phyloP scores from a whole-genome alignment of 1,284 basidiomycete species.

The Coriolopsis trogii region DNA sequence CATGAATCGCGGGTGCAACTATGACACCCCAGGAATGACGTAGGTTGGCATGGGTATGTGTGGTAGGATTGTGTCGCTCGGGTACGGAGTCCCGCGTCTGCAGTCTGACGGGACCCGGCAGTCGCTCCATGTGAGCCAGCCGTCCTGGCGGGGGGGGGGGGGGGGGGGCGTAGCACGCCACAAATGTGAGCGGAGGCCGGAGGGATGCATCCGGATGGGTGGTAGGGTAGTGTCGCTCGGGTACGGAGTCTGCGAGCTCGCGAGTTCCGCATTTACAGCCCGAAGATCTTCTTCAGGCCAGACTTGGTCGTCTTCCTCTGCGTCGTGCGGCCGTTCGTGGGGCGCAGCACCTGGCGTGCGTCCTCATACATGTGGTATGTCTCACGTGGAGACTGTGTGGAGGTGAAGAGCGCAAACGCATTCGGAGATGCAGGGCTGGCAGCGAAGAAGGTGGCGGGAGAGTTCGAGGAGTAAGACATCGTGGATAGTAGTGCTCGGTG shows the following conservation, averaged over 20 bases:
- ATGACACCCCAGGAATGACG: neutral
- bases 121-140: no score
- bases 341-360: conserved; percentile 23
- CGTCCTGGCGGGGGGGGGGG: no score
- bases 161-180: no score
- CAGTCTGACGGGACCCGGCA: no score
- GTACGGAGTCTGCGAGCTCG: neutral
- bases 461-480: conserved; percentile 24
- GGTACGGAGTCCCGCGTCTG: neutral
- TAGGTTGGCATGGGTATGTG: no score
- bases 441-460: conserved; percentile 21
- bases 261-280: conserved; percentile 11
- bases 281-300: conserved; percentile 29
- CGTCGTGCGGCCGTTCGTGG: conserved; percentile 12
- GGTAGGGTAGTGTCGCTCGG: neutral
- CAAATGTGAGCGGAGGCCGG: no score
- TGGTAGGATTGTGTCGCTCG: neutral
- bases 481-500: neutral
- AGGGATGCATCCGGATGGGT: neutral
- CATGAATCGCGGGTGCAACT: no score
- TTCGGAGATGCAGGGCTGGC: conserved; percentile 24
- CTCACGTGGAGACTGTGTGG: conserved; percentile 31
- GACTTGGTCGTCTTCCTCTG: conserved; percentile 21
- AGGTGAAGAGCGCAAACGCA: conserved; percentile 29
- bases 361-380: conserved; percentile 32